Evolutionary conservation across 768 basidiomycete genomes (phyloP).

Genomic region (Suillus subalutaceus): DNA sequence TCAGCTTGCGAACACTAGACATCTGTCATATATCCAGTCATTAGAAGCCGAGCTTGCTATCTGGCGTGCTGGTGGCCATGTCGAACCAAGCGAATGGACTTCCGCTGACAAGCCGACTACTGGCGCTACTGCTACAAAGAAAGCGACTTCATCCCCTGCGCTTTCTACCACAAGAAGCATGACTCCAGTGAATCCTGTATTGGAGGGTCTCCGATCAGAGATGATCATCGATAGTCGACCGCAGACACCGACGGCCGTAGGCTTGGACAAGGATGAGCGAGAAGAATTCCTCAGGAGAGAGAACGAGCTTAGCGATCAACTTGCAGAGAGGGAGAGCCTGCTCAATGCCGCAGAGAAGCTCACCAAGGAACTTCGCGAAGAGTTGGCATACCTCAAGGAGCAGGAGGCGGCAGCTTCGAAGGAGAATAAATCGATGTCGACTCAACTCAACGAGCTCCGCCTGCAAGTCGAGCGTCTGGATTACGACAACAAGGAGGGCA

Average conservation of each 20-base stretch:
- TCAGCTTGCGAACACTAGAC: constrained; percentile 79
- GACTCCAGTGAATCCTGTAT: constrained; percentile 73
- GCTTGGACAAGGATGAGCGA: constrained; percentile 93
- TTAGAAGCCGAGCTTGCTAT: constrained; percentile 89
- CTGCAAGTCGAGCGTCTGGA: constrained; percentile 89
- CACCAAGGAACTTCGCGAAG: constrained; percentile 86
- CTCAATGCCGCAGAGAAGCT: constrained; percentile 82
- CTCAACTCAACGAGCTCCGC: constrained; percentile 90
- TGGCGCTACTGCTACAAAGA: constrained; percentile 48
- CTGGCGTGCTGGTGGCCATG: constrained; percentile 87
- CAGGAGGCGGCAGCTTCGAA: constrained; percentile 80
- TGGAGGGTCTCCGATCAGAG: constrained; percentile 73
- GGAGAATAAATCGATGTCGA: constrained; percentile 94
- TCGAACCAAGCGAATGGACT: constrained; percentile 85
- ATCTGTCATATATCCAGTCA: constrained; percentile 84
- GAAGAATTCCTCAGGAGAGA: constrained; percentile 96
- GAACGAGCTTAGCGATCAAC: constrained; percentile 92
- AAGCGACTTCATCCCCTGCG: constrained; percentile 57
- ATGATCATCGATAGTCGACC: constrained; percentile 71
- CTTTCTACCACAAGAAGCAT: constrained; percentile 69
- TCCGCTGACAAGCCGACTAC: constrained; percentile 58
- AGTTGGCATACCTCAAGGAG: constrained; percentile 88
- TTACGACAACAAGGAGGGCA: constrained; percentile 94
- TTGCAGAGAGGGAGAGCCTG: constrained; percentile 90
- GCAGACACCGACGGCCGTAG: constrained; percentile 87